Evolutionary conservation across 805 yeast species (phyloP).

Genomic region (Saturnispora serradocipensis): DNA sequence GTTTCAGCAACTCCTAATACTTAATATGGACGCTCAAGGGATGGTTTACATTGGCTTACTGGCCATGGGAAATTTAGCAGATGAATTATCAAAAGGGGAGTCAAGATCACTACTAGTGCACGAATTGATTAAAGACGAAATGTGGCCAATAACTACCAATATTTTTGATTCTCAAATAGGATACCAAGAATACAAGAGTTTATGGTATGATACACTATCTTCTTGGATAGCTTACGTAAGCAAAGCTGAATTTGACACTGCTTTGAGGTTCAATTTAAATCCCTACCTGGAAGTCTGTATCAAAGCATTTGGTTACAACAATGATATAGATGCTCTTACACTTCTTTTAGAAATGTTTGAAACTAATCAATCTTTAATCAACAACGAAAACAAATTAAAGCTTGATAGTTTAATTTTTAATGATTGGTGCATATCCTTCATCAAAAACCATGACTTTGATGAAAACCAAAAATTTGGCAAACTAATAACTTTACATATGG

Average conservation of each 20-base stretch:
- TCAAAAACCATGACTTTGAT: constrained; percentile 24
- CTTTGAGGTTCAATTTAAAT: constrained; percentile 21
- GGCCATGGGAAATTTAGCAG: neutral
- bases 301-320: constrained; percentile 12
- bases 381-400: constrained; percentile 23
- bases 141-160: neutral
- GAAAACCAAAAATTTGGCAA: constrained; percentile 35
- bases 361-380: constrained; percentile 34
- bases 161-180: neutral
- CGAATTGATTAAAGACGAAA: constrained; percentile 6
- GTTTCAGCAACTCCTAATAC: neutral
- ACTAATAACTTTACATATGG: constrained; percentile 38
- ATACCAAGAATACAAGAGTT: neutral
- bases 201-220: constrained; percentile 26
- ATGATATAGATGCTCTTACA: constrained; percentile 23
- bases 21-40: neutral
- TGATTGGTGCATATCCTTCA: constrained; percentile 36
- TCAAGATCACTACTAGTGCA: constrained; percentile 1
- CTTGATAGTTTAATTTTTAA: constrained; percentile 32
- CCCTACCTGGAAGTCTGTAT: constrained; percentile 13
- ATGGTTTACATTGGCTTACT: constrained; percentile 1
- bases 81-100: constrained; percentile 6
- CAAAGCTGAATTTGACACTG: constrained; percentile 28
- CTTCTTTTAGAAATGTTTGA: constrained; percentile 39
- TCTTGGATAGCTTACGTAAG: constrained; percentile 33